Evolutionary conservation across 1,284 basidiomycete genomes (phyloP).

Genomic region (Pseudomicrostroma phylloplanum): DNA sequence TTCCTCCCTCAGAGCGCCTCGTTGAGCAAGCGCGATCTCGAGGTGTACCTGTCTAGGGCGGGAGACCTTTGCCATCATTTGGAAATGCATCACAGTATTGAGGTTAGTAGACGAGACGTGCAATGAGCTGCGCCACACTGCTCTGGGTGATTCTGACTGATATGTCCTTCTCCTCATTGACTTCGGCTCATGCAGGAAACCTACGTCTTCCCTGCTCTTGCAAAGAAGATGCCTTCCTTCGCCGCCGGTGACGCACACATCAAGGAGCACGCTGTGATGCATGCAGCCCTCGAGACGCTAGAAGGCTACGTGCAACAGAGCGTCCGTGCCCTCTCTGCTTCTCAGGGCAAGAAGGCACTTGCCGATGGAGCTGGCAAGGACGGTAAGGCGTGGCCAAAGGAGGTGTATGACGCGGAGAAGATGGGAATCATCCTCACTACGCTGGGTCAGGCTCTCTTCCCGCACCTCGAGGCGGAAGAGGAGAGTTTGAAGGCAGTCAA

Average conservation of each 20-base stretch:
- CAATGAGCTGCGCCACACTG: no score
- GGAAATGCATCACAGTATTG: constrained; percentile 40
- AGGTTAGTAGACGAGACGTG: constrained; percentile 12
- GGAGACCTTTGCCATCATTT: constrained; percentile 19
- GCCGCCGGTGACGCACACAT: constrained; percentile 22
- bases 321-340: constrained; percentile 1
- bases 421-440: constrained; percentile 15
- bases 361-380: constrained; percentile 12
- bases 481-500: constrained; percentile 22
- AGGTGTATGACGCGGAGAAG: constrained; percentile 23
- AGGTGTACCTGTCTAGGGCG: constrained; percentile 17
- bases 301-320: constrained; percentile 13
- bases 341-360: constrained; percentile 8
- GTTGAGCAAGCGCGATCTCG: constrained; percentile 10
- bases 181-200: constrained; percentile 17
- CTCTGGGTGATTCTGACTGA: no score
- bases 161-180: background rate
- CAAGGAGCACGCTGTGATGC: constrained; percentile 30
- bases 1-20: constrained; percentile 17
- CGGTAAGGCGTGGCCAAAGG: constrained; percentile 15
- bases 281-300: constrained; percentile 18
- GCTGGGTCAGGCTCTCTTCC: constrained; percentile 24
- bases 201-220: constrained; percentile 38
- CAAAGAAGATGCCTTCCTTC: constrained; percentile 35
- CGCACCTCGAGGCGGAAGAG: constrained; percentile 34